A percentile compares a stretch with the other conserved stretches of the same genome.
Conservation (phyloP, 2,329 filamentous ascomycete species). For the Colletotrichum agaves region DNA sequence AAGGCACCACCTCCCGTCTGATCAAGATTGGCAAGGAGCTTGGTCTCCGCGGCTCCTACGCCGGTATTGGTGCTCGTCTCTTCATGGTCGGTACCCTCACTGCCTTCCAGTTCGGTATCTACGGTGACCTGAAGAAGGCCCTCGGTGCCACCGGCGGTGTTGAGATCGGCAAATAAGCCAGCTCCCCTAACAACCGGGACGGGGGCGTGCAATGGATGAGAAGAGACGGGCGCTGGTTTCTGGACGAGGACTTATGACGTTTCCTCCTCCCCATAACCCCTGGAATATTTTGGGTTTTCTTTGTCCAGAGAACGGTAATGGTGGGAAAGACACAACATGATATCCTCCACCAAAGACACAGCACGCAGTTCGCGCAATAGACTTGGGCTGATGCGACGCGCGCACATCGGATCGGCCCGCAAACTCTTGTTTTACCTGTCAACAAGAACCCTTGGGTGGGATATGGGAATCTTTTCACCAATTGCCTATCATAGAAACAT, state of each 20-base stretch:
- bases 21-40: slow-evolving; percentile 92
- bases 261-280: slow-evolving; percentile 1
- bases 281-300: slow-evolving; percentile 24
- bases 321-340: slow-evolving; percentile 31
- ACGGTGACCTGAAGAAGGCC: slow-evolving; percentile 72
- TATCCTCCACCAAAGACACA: slow-evolving; percentile 24
- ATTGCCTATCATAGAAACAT: slow-evolving; percentile 41
- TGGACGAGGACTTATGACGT: slow-evolving; percentile 19
- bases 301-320: slow-evolving; percentile 23
- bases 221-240: slow-evolving; percentile 23
- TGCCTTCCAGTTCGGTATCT: slow-evolving; percentile 89
- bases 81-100: slow-evolving; percentile 77
- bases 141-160: slow-evolving; percentile 80
- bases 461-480: slow-evolving; percentile 35
- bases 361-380: slow-evolving; percentile 25
- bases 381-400: slow-evolving; percentile 20
- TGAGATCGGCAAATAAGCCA: slow-evolving; percentile 68
- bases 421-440: slow-evolving; percentile 32
- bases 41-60: slow-evolving; percentile 80
- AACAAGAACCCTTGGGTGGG: slow-evolving; percentile 32
- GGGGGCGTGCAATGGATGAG: slow-evolving; percentile 14
- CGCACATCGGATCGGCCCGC: slow-evolving; percentile 32
- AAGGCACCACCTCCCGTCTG: slow-evolving; percentile 82
- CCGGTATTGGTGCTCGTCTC: slow-evolving; percentile 80
- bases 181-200: neutral